Evolutionary conservation across 1,284 basidiomycete species (phyloP).

Genomic region (Microbotryum silenes-acaulis): DNA sequence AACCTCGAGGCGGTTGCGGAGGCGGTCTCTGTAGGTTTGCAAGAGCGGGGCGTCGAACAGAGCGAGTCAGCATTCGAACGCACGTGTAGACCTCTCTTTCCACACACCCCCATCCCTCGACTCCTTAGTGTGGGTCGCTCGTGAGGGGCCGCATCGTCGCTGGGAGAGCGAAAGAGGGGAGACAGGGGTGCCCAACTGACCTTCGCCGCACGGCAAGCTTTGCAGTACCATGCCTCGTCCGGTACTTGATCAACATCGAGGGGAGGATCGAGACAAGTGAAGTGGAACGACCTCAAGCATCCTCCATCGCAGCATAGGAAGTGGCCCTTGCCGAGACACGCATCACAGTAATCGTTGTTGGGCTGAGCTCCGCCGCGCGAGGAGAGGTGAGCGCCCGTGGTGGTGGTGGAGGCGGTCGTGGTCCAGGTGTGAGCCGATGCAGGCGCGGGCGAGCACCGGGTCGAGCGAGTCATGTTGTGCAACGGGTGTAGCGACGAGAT

Average conservation of each 20-base stretch:
- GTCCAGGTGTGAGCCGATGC: too few species aligned
- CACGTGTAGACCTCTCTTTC: too few species aligned
- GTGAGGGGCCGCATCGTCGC: neutral
- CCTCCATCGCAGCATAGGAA: conserved; percentile 77
- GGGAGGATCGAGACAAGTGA: conserved; percentile 92
- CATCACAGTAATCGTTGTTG: conserved; percentile 91
- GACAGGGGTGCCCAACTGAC: conserved; percentile 10
- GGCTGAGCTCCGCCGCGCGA: conserved; percentile 45
- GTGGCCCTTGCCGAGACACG: conserved; percentile 66
- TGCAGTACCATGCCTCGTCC: conserved; percentile 87
- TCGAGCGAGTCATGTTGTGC: too few species aligned
- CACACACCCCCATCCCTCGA: too few species aligned
- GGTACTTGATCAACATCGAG: conserved; percentile 76
- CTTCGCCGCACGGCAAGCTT: conserved; percentile 29
- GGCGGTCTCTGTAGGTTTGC: conserved; percentile 25
- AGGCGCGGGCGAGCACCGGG: too few species aligned
- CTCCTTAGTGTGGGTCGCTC: too few species aligned
- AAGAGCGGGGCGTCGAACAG: neutral
- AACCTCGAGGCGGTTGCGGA: conserved; percentile 23
- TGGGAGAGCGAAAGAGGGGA: neutral
- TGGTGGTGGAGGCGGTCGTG: too few species aligned
- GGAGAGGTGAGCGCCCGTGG: too few species aligned
- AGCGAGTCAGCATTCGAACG: neutral
- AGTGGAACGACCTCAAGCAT: conserved; percentile 90
- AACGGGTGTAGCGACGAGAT: too few species aligned